Percentiles rank a stretch among this genome's conserved stretches.
phyloP scores from a whole-genome alignment of 176 grass and related monocot species.

The Areca catechu region DNA sequence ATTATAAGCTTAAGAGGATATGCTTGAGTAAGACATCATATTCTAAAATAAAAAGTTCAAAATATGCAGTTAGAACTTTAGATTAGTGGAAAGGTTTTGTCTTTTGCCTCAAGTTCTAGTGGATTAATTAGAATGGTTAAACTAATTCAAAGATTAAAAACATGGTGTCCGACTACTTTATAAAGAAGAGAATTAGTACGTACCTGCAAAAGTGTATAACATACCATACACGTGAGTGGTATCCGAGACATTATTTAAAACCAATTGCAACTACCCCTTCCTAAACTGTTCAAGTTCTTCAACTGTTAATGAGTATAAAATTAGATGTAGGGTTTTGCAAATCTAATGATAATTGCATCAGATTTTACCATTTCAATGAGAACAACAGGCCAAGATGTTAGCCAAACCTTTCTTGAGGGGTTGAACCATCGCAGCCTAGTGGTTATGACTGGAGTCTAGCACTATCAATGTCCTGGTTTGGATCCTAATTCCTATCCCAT shows the following conservation, averaged over 20 bases:
- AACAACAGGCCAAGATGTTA: constrained; percentile 20
- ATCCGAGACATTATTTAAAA: constrained; percentile 22
- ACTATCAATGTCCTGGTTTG: constrained; percentile 38
- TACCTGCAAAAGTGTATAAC: no score
- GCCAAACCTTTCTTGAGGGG: constrained; percentile 36
- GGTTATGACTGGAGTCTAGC: constrained; percentile 48
- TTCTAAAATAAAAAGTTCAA: no score
- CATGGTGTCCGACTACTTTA: no score
- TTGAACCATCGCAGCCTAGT: constrained; percentile 40
- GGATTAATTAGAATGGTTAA: no score
- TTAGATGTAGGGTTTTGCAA: constrained; percentile 26
- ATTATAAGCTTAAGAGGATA: no score
- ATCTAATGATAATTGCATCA: constrained; percentile 57
- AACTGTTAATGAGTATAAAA: constrained; percentile 34
- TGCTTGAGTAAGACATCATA: no score
- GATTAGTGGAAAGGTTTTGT: no score
- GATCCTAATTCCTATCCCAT: constrained; percentile 30
- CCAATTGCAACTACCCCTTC: constrained; percentile 21
- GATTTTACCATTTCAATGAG: constrained; percentile 34
- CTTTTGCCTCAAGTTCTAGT: no score
- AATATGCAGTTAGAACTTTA: no score
- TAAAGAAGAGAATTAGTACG: no score
- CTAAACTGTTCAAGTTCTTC: constrained; percentile 19
- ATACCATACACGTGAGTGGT: constrained; percentile 18
- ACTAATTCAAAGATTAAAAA: no score